Percentiles rank a stretch among this genome's conserved stretches.
Evolutionary conservation across 1,284 basidiomycete species (phyloP).

Genomic region (Malassezia brasiliensis): DNA sequence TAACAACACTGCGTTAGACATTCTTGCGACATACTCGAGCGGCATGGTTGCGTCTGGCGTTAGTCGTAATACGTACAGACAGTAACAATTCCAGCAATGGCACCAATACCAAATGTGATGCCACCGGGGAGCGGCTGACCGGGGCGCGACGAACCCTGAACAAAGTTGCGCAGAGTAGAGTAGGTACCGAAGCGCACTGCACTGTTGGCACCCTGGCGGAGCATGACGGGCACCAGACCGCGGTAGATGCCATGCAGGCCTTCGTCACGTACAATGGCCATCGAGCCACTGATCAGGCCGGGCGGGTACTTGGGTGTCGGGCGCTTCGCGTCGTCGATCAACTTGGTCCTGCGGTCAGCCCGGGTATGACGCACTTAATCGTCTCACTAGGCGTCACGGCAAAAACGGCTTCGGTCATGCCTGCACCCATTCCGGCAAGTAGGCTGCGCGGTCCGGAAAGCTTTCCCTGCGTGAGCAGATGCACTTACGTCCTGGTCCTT

Average conservation of each 20-base stretch:
- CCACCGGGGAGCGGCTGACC: slow-evolving; percentile 75
- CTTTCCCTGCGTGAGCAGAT: slow-evolving; percentile 18
- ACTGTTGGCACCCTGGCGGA: slow-evolving; percentile 94
- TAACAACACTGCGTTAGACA: slow-evolving; percentile 58
- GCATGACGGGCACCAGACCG: slow-evolving; percentile 88
- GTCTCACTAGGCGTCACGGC: slow-evolving; percentile 96
- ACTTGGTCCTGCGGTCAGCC: slow-evolving; percentile 59
- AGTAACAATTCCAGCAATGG: slow-evolving; percentile 82
- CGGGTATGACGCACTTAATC: slow-evolving; percentile 60
- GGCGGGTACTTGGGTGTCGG: slow-evolving; percentile 67
- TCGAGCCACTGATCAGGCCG: slow-evolving; percentile 78
- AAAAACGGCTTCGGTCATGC: slow-evolving; percentile 84
- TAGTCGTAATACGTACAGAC: slow-evolving; percentile 51
- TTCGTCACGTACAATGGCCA: slow-evolving; percentile 71
- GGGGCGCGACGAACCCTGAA: slow-evolving; percentile 70
- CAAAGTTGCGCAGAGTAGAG: slow-evolving; percentile 70
- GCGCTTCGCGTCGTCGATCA: slow-evolving; percentile 85
- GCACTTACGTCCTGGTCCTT: slow-evolving; percentile 55
- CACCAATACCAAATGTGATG: slow-evolving; percentile 89
- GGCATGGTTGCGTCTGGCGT: slow-evolving; percentile 50
- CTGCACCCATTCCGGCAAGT: slow-evolving; percentile 80
- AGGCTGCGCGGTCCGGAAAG: slow-evolving; percentile 21
- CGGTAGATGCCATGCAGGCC: slow-evolving; percentile 71
- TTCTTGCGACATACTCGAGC: slow-evolving; percentile 20
- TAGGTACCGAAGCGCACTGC: slow-evolving; percentile 95